Base-by-base conservation (phyloP, 768 basidiomycete species). In the Phylloporus rhodoxanthus region DNA sequence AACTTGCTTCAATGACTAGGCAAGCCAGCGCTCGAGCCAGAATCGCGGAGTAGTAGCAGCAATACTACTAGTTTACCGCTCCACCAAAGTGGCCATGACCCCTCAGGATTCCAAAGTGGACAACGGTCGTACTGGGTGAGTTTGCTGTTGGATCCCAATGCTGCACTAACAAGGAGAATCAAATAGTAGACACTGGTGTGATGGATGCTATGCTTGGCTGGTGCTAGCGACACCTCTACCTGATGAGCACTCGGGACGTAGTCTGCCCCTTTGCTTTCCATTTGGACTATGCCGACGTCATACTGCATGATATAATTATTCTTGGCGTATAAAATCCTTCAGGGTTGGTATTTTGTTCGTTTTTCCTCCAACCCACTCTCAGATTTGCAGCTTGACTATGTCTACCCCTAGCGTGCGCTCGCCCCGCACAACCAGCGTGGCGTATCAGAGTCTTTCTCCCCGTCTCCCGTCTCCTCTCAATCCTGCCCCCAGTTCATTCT, bases 401-500 rank as follows among this genome's bases (percentile, higher is more conserved):
- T 43, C 60, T 37, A n/a, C 34, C 8, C 41, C 54, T 14, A 34
- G 45, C 38, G 34, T 29, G n/a, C 47, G 48, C 42, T 53, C 52
- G 38, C 54, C 60, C 33, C 57, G 57, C 43, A 46, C 48, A 15
- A 11, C 45, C 23, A 50, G 46, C 33, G 14, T 11, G 5, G 28
- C 46, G 51, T 43, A 37, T 43, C 52, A 61, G 21, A 48, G 11
- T 4, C 42, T 52, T 42, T 52, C 60, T 1, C 48, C 57, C 6
- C 55, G 55, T 28, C 55, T 54, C 11, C 47, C 67, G 5, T 68
- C 62, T 11, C 66, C 59, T 38, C 52, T 66, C 17, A 61, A 61
- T 14, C 62, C 61, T 1, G 48, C 58, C 39, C 47, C 48, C 8
- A 51, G 44, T 19, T 43, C 48, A 11, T 53, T 54, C 23, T 36